Base-by-base conservation (phyloP, 2,329 filamentous ascomycete genomes). In the Neopestalotiopsis sp. region DNA sequence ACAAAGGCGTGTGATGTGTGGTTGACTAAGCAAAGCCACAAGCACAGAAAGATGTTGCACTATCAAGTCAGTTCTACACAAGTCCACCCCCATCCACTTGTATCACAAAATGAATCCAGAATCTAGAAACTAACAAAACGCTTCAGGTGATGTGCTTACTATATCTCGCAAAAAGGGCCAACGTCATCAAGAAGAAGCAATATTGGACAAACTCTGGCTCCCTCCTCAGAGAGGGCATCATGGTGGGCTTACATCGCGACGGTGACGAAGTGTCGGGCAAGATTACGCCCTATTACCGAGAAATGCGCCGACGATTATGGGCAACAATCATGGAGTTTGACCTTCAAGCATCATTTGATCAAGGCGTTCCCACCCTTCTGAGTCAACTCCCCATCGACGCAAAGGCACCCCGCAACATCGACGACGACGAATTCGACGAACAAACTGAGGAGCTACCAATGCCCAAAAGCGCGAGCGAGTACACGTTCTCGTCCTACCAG, bases 131-230 rank as follows among this genome's bases (percentile, higher is more conserved):
- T 62, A 62, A 62, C 59, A 38, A 32, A 30, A 28, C 13, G 17
- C 7, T 14, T 14, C 17, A 62, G 76, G 85, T 90, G 17, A 82
- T 84, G 13, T 90, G 88, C 72, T 79, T 90, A 40, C 74, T 88
- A n/a, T 90, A 89, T 71, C 83, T 90, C 2, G 87, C 86, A 58
- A 90, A 90, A 81, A 82, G 87, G 38, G 85, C 90, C 71, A 90
- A 90, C 77, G 87, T 86, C 2, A 85, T 90, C 71, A 89, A 90
- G 81, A 90, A 90, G 83, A 90, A 90, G 82, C 83, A 87, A 13
- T 90, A 88, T 77, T 90, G 88, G 88, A 88, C 86, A 17, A 82
- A 84, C 53, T 82, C 88, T 1, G 87, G 88, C 0, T 81, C 84
- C 5, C 80, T 90, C 68, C 84, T 89, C 14, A 87, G 88, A 62